A percentile compares a stretch with the other conserved stretches of the same genome.
Evolutionary conservation across 768 basidiomycete genomes (phyloP).

Genomic region (Panellus pusillus): DNA sequence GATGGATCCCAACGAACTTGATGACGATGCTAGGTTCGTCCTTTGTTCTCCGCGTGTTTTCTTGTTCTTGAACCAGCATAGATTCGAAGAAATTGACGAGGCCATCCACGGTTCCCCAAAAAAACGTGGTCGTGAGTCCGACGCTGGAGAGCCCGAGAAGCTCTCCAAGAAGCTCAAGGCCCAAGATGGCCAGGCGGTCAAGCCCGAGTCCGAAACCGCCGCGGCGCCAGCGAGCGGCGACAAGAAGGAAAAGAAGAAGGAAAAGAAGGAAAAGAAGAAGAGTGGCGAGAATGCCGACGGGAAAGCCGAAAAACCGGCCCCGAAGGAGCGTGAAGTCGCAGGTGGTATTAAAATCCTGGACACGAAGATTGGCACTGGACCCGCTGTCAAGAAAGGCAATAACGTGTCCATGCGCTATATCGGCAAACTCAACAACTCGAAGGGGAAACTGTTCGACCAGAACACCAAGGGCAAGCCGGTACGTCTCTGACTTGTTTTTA

Average conservation of each 20-base stretch:
- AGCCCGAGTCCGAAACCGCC: conserved; percentile 15
- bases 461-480: conserved; percentile 88
- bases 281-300: conserved; percentile 53
- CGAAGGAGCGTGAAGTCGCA: conserved; percentile 48
- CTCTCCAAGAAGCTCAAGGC: conserved; percentile 23
- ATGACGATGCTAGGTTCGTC: conserved; percentile 54
- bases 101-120: conserved; percentile 41
- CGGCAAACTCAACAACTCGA: conserved; percentile 66
- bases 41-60: conserved; percentile 1
- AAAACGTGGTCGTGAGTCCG: conserved; percentile 69
- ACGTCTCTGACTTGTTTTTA: conserved; percentile 27
- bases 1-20: conserved; percentile 61
- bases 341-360: conserved; percentile 81
- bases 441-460: conserved; percentile 76
- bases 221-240: conserved; percentile 17
- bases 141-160: conserved; percentile 34
- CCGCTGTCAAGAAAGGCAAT: conserved; percentile 83
- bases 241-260: conserved; percentile 52
- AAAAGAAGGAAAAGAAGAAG: conserved; percentile 78
- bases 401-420: conserved; percentile 88
- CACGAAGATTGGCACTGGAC: conserved; percentile 77
- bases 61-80: conserved; percentile 37
- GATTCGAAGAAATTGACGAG: conserved; percentile 71
- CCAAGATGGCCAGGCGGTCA: conserved; percentile 20
- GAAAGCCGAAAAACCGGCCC: conserved; percentile 36